Conservation (phyloP, 176 grass and related monocot species). For the Carex kokanica region DNA sequence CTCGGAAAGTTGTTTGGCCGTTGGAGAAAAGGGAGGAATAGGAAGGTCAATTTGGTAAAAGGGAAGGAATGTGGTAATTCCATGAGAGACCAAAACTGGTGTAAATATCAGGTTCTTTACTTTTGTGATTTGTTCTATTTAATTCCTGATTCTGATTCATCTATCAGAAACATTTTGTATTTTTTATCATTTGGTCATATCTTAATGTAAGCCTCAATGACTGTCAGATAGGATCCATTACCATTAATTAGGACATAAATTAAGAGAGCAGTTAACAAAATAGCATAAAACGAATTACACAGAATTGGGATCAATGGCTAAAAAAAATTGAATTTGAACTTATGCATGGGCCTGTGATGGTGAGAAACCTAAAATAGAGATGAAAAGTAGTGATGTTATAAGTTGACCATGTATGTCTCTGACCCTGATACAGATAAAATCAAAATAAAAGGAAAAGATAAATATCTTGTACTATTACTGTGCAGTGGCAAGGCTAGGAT, state of each 20-base stretch:
- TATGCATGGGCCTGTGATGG: background rate
- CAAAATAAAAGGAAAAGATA: background rate
- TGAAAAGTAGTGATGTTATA: background rate
- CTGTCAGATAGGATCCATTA: background rate
- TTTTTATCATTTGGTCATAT: background rate
- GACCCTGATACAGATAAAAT: background rate
- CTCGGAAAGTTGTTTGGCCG: constrained; percentile 6
- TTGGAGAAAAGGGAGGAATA: constrained; percentile 1
- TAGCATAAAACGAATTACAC: background rate
- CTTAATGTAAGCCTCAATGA: background rate
- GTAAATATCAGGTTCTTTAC: constrained; percentile 1
- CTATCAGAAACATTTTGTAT: background rate
- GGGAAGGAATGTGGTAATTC: constrained; percentile 1
- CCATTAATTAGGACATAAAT: no score
- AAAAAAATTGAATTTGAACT: background rate
- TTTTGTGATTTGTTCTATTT: background rate
- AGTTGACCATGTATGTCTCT: background rate
- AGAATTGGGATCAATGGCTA: background rate
- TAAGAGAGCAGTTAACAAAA: background rate
- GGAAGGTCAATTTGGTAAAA: background rate
- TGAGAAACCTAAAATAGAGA: background rate
- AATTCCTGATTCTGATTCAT: background rate
- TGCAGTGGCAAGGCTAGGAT: no score
- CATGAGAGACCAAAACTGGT: background rate
- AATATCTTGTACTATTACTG: background rate